phyloP scores from a whole-genome alignment of 1,284 basidiomycete genomes.

The Malassezia equina region DNA sequence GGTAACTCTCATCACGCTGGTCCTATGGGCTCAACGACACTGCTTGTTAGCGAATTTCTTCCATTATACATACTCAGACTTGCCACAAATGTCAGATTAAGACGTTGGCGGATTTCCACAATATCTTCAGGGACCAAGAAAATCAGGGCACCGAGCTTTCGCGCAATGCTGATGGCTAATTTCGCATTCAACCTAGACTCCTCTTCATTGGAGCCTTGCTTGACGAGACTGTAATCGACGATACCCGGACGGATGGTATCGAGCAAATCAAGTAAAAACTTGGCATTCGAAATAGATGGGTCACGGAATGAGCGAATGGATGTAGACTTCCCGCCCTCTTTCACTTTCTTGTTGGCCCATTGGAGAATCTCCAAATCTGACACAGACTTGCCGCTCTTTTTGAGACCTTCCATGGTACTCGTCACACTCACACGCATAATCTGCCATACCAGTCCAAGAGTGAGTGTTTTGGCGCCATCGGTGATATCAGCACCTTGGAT shows the following conservation, averaged over 20 bases:
- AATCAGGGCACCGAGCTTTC: conserved; percentile 92
- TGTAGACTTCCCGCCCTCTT: conserved; percentile 59
- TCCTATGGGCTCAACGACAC: conserved; percentile 2
- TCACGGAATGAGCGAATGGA: conserved; percentile 88
- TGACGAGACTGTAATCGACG: conserved; percentile 79
- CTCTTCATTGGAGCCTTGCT: conserved; percentile 64
- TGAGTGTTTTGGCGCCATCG: conserved; percentile 78
- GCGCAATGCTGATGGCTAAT: conserved; percentile 88
- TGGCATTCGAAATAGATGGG: conserved; percentile 71
- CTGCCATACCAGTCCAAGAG: conserved; percentile 94
- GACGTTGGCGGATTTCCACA: conserved; percentile 44
- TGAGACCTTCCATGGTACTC: conserved; percentile 72
- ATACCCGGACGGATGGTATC: conserved; percentile 86
- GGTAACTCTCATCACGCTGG: too few relatives aligned
- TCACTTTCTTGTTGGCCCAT: conserved; percentile 87
- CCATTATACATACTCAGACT: conserved; percentile 46
- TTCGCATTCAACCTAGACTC: conserved; percentile 77
- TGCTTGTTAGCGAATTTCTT: neutral
- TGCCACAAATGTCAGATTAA: conserved; percentile 56
- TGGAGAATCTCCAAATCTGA: conserved; percentile 85
- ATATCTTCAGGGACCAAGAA: conserved; percentile 87
- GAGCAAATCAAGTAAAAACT: conserved; percentile 88
- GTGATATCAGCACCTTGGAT: conserved; percentile 97
- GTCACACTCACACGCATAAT: conserved; percentile 88
- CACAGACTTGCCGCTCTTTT: conserved; percentile 65